Evolutionary conservation across 441 rosid genomes (phyloP), one percentile per base, ranked within the genome.

Genomic region (Mallotus japonicus): DNA sequence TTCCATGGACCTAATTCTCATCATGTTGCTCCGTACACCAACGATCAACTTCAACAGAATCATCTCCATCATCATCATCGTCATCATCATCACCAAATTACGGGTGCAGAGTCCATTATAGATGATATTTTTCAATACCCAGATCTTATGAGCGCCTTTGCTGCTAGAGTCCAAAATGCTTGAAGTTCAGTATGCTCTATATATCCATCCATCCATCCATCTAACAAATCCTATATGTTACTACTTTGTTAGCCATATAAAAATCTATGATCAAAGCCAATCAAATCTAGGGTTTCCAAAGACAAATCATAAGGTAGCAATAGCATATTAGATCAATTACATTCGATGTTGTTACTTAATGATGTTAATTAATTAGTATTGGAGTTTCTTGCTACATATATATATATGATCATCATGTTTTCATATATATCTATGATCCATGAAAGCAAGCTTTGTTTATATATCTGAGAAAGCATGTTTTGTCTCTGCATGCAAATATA

Each of bases 91-190:
- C 75, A 67, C 67, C 82, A 73, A 46, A 56, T 56, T 19, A 64
- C 68, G 72, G 74, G 75, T 69, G 54, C 76, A 22, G 83, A 81
- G 40, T 65, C 76, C 50, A 56, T 73, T 16, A 17, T 74, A 59
- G 83, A 82, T 65, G 85, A 84, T 55, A 61, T 76, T 53, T 81
- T 78, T 67, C 87, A 75, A 63, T 75, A 76, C 78, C 85, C 77
- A 19, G 88, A 83, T 67, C 16, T 80, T 16, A 46, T 65, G 77
- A 73, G 47, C 60, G 70, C 83, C 57, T 78, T 71, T 19, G 81
- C 84, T 11, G 80, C 87, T 44, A 76, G 86, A 69, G 77, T 87
- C 67, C 83, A 72, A 50, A 85, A 83, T 85, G 72, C 77, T 67
- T 84, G 69, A 74, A 22, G 32, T 28, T 28, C 32, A 28, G 2